These are phyloP conservation scores for Aegilops umbellulata DNA, from an alignment of 176 grass and related monocot genomes.

Conservation along the genomic window DNA sequence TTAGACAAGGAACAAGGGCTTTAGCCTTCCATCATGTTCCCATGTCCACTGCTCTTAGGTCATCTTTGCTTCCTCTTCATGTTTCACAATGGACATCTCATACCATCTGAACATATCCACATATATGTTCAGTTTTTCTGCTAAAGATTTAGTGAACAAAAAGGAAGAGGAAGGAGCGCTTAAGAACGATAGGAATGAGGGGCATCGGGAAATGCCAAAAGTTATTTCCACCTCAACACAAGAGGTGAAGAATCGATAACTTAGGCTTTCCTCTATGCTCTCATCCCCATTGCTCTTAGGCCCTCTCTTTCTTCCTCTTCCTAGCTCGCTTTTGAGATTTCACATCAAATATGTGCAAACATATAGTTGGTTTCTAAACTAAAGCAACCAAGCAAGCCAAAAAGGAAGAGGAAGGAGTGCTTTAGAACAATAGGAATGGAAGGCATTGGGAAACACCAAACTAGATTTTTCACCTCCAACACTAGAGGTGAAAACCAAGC, in stretches of 20 bases:
- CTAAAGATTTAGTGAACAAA: background rate
- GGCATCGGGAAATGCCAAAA: constrained; percentile 22
- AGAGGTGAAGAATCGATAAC: background rate
- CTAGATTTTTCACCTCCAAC: too few species aligned
- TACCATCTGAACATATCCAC: too few species aligned
- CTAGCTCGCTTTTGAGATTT: background rate
- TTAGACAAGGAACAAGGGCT: too few species aligned
- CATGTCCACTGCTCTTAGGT: too few species aligned
- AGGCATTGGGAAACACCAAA: too few species aligned
- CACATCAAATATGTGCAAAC: background rate
- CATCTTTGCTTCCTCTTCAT: too few species aligned
- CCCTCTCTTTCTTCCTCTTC: constrained; percentile 34
- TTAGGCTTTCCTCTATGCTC: constrained; percentile 10
- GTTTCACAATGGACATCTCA: too few species aligned
- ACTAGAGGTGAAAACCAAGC: too few species aligned
- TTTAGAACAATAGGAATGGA: too few species aligned
- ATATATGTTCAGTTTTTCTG: background rate
- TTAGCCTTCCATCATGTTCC: too few species aligned
- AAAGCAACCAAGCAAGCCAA: background rate
- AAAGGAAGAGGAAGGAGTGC: background rate
- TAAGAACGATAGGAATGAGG: constrained; percentile 33
- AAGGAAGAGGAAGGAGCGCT: constrained; percentile 20
- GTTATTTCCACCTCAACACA: background rate
- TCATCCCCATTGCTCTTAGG: constrained; percentile 27
- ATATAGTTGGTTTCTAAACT: background rate